Conservation (phyloP, 1,139 yeast genomes). For the Saccharomyces pastorianus region DNA sequence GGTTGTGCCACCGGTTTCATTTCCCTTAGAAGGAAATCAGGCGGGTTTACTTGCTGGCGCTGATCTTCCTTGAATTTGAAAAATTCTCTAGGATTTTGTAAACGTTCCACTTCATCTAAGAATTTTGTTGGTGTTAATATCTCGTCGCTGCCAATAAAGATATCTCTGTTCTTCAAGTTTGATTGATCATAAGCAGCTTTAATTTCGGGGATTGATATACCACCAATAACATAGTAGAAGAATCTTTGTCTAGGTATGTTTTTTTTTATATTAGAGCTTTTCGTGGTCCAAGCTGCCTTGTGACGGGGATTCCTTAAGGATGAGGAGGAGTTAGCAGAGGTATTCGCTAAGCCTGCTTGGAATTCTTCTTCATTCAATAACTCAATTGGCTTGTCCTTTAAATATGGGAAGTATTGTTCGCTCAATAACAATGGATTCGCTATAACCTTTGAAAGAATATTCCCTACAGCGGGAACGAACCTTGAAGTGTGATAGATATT, state of each 20-base stretch:
- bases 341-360: conserved; percentile 30
- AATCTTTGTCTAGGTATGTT: conserved; percentile 57
- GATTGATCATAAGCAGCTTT: conserved; percentile 71
- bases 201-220: conserved; percentile 76
- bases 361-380: conserved; percentile 46
- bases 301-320: conserved; percentile 67
- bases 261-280: conserved; percentile 28
- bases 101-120: conserved; percentile 37
- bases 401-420: conserved; percentile 62
- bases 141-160: conserved; percentile 78
- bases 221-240: conserved; percentile 82
- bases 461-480: conserved; percentile 63
- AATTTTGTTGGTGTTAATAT: conserved; percentile 56
- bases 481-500: conserved; percentile 70
- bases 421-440: conserved; percentile 31
- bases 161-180: conserved; percentile 54
- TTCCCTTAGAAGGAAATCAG: conserved; percentile 28
- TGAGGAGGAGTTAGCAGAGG: conserved; percentile 32
- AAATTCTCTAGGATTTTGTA: conserved; percentile 28
- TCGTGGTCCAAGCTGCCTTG: conserved; percentile 74
- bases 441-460: conserved; percentile 42
- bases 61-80: conserved; percentile 30
- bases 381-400: conserved; percentile 60
- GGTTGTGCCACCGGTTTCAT: conserved; percentile 19
- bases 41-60: conserved; percentile 25